Base-by-base conservation (phyloP, 2,329 filamentous ascomycete species). In the Pseudogymnoascus sp. region DNA sequence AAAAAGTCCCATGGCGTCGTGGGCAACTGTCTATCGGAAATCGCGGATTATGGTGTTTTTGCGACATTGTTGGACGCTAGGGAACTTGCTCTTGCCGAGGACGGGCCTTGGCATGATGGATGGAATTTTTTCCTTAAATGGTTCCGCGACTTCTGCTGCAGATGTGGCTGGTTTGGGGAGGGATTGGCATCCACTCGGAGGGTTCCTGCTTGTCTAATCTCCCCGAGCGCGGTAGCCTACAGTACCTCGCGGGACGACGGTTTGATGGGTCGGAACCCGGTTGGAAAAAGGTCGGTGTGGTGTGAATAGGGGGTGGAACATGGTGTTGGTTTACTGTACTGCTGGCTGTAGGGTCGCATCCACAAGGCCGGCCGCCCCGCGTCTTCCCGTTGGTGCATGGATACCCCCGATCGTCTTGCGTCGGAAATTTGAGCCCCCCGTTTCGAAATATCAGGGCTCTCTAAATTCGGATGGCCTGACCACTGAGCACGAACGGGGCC, bases 351-450 rank as follows among this genome's bases (percentile, higher is more conserved):
- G 48, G 48, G 48, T 54, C 23, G 23, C 13, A 54, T 16, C 23
- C 48, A 2, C 48, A 54, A 54, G 23, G 14, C 23, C 48, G 23
- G 2, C 23, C 48, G 48, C 48, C 48, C 48, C 23, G 48, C 48
- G 48, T 31, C 48, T 16, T 31, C 48, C 48, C 48, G 48, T 54
- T 51, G 14, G 45, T 51, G 23, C 23, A 51, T 51, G 23, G 23
- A 51, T 51, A 28, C 23, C 21, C 21, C 23, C 11, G 45, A 54
- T 16, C 25, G 25, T 21, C 23, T 54, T 25, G 48, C 48, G 23
- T 54, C 48, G 48, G 48, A 54, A 54, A 54, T 54, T 54, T 54
- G 48, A 54, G 16, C 28, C 48, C 48, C 14, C 48, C 48, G 45
- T 54, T 54, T 54, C 14, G 45, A 28, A 54, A 31, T 28, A 11